Evolutionary conservation across 2,329 filamentous ascomycete species (phyloP).

Genomic region (Alternaria longipes): DNA sequence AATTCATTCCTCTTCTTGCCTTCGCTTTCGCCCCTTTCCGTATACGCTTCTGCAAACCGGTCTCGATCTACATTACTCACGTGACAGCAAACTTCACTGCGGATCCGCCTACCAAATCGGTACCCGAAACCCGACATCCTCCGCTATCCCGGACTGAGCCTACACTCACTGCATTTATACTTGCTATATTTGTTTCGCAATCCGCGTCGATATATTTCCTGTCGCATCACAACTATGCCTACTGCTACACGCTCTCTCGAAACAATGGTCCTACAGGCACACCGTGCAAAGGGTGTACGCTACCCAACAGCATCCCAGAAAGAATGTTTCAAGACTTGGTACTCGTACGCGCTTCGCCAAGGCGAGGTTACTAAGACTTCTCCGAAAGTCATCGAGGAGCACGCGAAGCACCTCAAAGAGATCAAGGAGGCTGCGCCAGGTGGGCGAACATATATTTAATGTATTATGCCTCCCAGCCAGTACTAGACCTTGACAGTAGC

Average conservation of each 20-base stretch:
- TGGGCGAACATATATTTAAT: conserved; percentile 44
- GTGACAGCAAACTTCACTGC: conserved; percentile 8
- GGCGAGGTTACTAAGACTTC: conserved; percentile 34
- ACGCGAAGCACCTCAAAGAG: conserved; percentile 35
- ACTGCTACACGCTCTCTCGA: conserved; percentile 42
- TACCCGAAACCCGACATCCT: not conserved
- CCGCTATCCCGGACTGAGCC: not conserved
- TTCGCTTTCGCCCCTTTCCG: not conserved
- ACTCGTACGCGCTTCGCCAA: conserved; percentile 44
- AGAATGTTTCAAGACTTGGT: conserved; percentile 51
- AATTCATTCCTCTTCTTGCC: not conserved
- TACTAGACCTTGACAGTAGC: not conserved
- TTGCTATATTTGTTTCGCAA: not conserved
- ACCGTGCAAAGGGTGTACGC: conserved; percentile 48
- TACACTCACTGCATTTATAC: no score
- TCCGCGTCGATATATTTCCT: not conserved
- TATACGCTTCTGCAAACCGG: not conserved
- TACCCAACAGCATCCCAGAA: conserved; percentile 43
- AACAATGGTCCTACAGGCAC: conserved; percentile 44
- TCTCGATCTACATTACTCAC: not conserved
- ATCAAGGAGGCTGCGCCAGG: conserved; percentile 37
- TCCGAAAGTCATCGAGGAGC: conserved; percentile 31
- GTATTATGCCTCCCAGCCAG: not conserved
- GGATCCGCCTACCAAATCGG: not conserved
- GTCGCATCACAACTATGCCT: conserved; percentile 31